Evolutionary conservation across 2,329 filamentous ascomycete species (phyloP), one percentile per base, ranked within the genome.

Genomic region (Botrytis hyacinthi): DNA sequence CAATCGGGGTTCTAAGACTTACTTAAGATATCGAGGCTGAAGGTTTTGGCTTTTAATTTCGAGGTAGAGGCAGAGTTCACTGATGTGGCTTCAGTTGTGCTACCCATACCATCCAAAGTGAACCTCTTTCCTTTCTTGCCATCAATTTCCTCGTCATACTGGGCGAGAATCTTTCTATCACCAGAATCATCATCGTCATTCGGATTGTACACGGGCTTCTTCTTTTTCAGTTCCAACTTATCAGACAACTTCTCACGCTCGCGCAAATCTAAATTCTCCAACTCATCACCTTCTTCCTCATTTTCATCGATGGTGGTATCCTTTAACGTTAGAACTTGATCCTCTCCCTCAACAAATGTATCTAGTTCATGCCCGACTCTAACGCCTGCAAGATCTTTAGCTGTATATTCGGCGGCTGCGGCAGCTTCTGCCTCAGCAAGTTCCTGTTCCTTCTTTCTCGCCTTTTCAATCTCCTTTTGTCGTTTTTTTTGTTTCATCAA

Each of bases 121-220:
- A 99, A 99, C 37, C 88, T 88, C 81, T 97, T 97, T 73, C 87
- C 85, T 84, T 97, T 96, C 83, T 97, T 97, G 72, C 94, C 94
- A 51, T 92, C 89, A 71, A 98, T 97, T 80, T 97, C 95, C 76
- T 98, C 96, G 78, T 98, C 96, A 80, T 99, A 99, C 78, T 99
- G 95, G 22, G 93, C 89, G 60, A 99, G 84, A 37, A 99, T 90
- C 9, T 88, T 87, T 29, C 87, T 87, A 73, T 91, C 85, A 20
- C 88, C 91, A 37, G 87, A 87, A 42, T 90, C 87, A 63, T 86
- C 91, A 48, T 91, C 90, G 73, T 91, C 90, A 75, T 93, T 91
- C 0, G 95, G 95, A 78, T 99, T 93, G 82, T 99, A 99, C 1
- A 90, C 91, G 0, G 92, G 91, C 80, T 92, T 93, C 82, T 94